Evolutionary conservation across 768 basidiomycete species (phyloP).

Genomic region (Porpolomopsis calyptriformis): DNA sequence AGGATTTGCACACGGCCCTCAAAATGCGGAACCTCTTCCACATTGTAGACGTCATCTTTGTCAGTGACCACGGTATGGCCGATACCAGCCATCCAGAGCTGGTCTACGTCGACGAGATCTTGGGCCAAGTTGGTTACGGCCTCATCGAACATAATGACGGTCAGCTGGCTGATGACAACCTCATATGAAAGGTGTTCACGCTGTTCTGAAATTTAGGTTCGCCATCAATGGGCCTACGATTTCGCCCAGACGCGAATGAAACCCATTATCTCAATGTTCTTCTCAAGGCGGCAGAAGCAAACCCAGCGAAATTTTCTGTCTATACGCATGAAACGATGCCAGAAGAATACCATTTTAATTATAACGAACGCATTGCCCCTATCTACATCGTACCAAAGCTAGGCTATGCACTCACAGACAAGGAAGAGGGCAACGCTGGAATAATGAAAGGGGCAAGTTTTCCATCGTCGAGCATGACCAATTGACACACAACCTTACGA

Average conservation of each 20-base stretch:
- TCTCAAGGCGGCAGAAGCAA: constrained; percentile 36
- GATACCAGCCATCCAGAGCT: constrained; percentile 72
- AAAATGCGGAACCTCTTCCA: constrained; percentile 64
- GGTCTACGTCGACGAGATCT: constrained; percentile 73
- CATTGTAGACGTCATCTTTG: constrained; percentile 82
- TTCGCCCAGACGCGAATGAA: constrained; percentile 46
- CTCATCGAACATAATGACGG: constrained; percentile 71
- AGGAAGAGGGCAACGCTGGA: constrained; percentile 45
- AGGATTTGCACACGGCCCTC: constrained; percentile 52
- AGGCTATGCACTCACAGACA: constrained; percentile 69
- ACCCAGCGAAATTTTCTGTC: constrained; percentile 64
- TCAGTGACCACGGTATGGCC: constrained; percentile 88
- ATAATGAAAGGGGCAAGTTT: constrained; percentile 68
- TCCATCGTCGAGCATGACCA: too few species aligned
- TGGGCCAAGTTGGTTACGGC: constrained; percentile 51
- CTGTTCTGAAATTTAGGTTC: constrained; percentile 26
- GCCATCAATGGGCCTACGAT: constrained; percentile 83
- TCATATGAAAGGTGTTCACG: neutral
- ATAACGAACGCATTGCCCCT: constrained; percentile 73
- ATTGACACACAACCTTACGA: too few species aligned
- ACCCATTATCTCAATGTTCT: constrained; percentile 47
- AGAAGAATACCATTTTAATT: constrained; percentile 61
- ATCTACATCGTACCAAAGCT: constrained; percentile 76
- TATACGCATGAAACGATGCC: constrained; percentile 80
- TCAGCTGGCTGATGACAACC: neutral